Percentiles rank a stretch among this genome's conserved stretches.
Conservation (phyloP, 225 moss, liverwort and hornwort genomes). For the Polytrichum formosum region DNA sequence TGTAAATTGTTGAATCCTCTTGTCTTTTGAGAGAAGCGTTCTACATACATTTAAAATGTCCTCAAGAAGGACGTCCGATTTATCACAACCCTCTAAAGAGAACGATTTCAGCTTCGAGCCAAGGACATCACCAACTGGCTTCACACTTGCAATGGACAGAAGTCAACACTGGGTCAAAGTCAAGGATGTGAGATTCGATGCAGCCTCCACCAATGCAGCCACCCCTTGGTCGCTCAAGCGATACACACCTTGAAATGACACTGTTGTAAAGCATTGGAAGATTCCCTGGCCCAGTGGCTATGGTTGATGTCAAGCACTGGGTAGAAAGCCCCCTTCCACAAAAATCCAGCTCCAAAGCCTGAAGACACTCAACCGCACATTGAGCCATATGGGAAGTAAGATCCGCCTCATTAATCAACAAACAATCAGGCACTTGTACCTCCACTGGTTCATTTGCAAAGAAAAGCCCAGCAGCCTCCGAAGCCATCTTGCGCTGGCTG, state of each 20-base stretch:
- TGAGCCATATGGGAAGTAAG: slow-evolving; percentile 21
- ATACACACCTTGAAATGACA: slow-evolving; percentile 46
- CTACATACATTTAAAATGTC: too few species aligned
- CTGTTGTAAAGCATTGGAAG: slow-evolving; percentile 25
- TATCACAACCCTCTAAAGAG: slow-evolving; percentile 26
- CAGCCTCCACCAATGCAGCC: slow-evolving; percentile 15
- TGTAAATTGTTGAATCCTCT: too few species aligned
- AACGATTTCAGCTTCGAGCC: slow-evolving; percentile 16
- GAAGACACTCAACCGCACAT: slow-evolving; percentile 18
- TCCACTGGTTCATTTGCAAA: slow-evolving; percentile 32
- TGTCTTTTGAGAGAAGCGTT: too few species aligned
- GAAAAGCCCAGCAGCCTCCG: slow-evolving; percentile 21
- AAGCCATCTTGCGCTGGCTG: slow-evolving; percentile 35
- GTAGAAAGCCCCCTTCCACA: slow-evolving; percentile 48
- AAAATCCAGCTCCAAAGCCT: slow-evolving; percentile 46
- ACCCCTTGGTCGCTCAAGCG: slow-evolving; percentile 45
- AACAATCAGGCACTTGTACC: slow-evolving; percentile 45
- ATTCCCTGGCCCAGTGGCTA: slow-evolving; percentile 11
- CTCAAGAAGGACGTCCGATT: slow-evolving; percentile 20
- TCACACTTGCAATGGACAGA: slow-evolving; percentile 14
- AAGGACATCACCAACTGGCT: too few species aligned
- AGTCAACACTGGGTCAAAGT: slow-evolving; percentile 41
- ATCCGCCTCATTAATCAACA: slow-evolving; percentile 26
- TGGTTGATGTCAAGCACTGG: slow-evolving; percentile 21
- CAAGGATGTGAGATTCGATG: slow-evolving; percentile 21